Percentiles rank a stretch among this genome's conserved stretches.
Evolutionary conservation across 2,329 filamentous ascomycete species (phyloP).

Genomic region (Aspergillus carbonarius): DNA sequence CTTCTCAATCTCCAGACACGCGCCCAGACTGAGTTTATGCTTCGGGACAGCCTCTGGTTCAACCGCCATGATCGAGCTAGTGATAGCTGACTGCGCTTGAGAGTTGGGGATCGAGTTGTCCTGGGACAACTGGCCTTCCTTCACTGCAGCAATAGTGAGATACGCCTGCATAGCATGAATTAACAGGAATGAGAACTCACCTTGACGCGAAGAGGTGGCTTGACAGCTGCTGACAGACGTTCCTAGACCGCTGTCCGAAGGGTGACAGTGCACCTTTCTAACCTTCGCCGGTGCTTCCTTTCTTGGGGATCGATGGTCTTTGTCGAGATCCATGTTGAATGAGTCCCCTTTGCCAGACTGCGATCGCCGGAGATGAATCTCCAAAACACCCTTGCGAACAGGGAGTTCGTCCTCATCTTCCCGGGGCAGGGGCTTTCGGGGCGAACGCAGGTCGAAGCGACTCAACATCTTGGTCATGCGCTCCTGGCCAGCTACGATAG

Average conservation of each 20-base stretch:
- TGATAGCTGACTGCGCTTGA: constrained; percentile 55
- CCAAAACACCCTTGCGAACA: constrained; percentile 60
- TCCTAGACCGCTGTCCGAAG: constrained; percentile 84
- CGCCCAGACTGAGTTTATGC: constrained; percentile 65
- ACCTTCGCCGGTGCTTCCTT: constrained; percentile 13
- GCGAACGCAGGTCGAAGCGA: constrained; percentile 63
- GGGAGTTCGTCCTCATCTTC: constrained; percentile 58
- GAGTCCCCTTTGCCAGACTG: constrained; percentile 32
- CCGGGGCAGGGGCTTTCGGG: constrained; percentile 40
- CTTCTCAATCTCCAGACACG: constrained; percentile 75
- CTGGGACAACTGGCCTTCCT: constrained; percentile 26
- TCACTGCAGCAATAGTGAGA: constrained; percentile 21
- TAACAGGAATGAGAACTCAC: constrained; percentile 13
- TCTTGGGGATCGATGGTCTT: constrained; percentile 38
- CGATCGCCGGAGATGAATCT: constrained; percentile 53
- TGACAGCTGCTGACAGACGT: constrained; percentile 69
- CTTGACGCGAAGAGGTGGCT: constrained; percentile 50
- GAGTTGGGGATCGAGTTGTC: constrained; percentile 16
- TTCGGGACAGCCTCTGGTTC: constrained; percentile 49
- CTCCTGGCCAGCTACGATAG: constrained; percentile 67
- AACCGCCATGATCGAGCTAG: constrained; percentile 56
- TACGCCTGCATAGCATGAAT: neutral
- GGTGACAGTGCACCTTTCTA: constrained; percentile 57
- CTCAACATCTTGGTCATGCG: constrained; percentile 66
- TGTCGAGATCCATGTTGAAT: constrained; percentile 23